Conservation (phyloP, 1,139 yeast species). For the Zygoascus sp. region DNA sequence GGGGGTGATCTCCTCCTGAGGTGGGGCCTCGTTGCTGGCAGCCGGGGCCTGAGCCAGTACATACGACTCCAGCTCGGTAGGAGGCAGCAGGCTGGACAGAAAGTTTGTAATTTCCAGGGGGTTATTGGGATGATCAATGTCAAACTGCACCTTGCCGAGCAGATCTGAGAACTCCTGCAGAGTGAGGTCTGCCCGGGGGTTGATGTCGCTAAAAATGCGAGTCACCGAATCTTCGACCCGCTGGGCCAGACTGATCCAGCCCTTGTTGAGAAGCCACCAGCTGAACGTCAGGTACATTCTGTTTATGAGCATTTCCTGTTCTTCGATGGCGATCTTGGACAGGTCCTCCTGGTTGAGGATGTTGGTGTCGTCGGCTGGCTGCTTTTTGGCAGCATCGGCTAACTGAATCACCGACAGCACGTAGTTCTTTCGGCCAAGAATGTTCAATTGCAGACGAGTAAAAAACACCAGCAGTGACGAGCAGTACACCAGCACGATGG, state of each 20-base stretch:
- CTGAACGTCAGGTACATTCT: conserved; percentile 81
- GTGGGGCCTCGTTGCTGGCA: conserved; percentile 11
- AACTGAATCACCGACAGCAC: conserved; percentile 70
- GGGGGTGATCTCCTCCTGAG: conserved; percentile 18
- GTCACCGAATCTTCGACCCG: conserved; percentile 55
- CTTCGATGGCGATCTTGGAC: conserved; percentile 27
- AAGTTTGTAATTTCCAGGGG: conserved; percentile 18
- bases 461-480: conserved; percentile 66
- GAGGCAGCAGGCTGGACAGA: conserved; percentile 38
- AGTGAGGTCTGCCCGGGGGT: conserved; percentile 68
- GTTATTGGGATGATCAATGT: conserved; percentile 34
- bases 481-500: conserved; percentile 66
- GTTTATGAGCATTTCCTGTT: conserved; percentile 45
- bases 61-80: conserved; percentile 38
- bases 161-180: conserved; percentile 55
- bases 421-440: conserved; percentile 81
- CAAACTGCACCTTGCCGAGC: conserved; percentile 41
- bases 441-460: conserved; percentile 80
- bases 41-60: conserved; percentile 37
- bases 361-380: conserved; percentile 24
- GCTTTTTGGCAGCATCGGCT: conserved; percentile 40
- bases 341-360: conserved; percentile 27
- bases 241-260: conserved; percentile 61
- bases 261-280: conserved; percentile 92
- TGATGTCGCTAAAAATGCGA: conserved; percentile 56